Base-by-base conservation (phyloP, 305 asterid genomes). In the Fraxinus angustifolia region DNA sequence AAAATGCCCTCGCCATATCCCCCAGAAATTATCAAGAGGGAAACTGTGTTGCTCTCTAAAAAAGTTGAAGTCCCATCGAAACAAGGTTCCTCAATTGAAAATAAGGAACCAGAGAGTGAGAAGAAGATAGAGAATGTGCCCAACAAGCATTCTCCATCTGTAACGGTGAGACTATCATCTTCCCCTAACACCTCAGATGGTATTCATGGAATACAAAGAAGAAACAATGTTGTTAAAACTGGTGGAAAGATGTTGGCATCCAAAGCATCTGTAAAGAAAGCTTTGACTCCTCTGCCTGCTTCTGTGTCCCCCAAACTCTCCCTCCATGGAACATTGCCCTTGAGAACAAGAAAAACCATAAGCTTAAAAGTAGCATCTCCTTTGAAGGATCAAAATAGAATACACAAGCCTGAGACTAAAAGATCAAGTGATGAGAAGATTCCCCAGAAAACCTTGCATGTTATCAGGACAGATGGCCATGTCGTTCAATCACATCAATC, bases 361-460 rank as follows among this genome's bases (percentile, higher is more conserved):
- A 91, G 81, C 86, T 83, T 76, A 81, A 85, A 88, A 82, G 31
- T 80, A 81, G 82, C 26, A 71, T 68, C 90, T 78, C 85, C 89
- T 79, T 45, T 78, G 80, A 83, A 85, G 82, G 84, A 75, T 87
- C 86, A 16, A 62, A 88, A 79, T 85, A 84, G 78, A 83, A 75
- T 33, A 40, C 83, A 48, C 78, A 76, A 79, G 72, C 81, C 78
- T 40, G 84, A 75, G 83, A 75, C 77, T 36, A 84, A 83, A 73
- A 83, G 85, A 85, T 78, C 87, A 28, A 80, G 76, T n/a, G 36
- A 36, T 28, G 93, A 86, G 84, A 84, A 86, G 67, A 87, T 85
- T 38, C 65, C 90, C 4, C 97, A 91, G 89, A 92, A 83, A 85
- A 89, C 84, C 71, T 86, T 93, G 93, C 96, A 87, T 84, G 92